These are phyloP conservation scores for Macrolepiota dolichaula DNA, from an alignment of 768 basidiomycete species.

Conservation along the genomic window DNA sequence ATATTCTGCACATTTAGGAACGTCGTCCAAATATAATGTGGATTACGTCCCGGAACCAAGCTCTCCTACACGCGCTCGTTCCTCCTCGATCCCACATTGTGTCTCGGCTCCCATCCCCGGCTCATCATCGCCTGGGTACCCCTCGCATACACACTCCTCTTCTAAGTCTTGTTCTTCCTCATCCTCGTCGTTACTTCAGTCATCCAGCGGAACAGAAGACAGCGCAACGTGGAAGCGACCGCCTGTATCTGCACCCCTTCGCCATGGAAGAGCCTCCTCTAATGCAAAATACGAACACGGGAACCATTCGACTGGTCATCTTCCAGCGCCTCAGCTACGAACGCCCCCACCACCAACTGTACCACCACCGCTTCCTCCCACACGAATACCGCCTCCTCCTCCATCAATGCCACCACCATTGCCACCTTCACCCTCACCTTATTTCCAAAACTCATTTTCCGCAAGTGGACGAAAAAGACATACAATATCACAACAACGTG, in stretches of 20 bases:
- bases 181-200: background rate
- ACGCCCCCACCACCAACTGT: constrained; percentile 7
- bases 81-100: constrained; percentile 1
- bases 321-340: background rate
- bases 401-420: background rate
- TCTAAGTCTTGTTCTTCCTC: constrained; percentile 5
- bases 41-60: constrained; percentile 1
- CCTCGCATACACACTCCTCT: background rate
- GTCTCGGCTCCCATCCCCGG: background rate
- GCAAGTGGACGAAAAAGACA: background rate
- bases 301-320: background rate
- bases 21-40: constrained; percentile 6
- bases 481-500: background rate
- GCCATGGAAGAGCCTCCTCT: background rate
- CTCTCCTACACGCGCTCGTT: background rate
- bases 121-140: background rate
- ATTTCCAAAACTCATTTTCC: background rate
- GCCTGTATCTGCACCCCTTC: constrained; percentile 15
- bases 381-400: constrained; percentile 11
- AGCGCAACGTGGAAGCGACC: constrained; percentile 27
- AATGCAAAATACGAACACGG: background rate
- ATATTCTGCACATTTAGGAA: constrained; percentile 4
- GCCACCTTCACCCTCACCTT: constrained; percentile 1
- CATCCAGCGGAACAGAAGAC: background rate
- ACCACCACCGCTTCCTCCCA: constrained; percentile 11